Conservation (phyloP, 2,329 filamentous ascomycete species). For the Orbilia blumenaviensis region DNA sequence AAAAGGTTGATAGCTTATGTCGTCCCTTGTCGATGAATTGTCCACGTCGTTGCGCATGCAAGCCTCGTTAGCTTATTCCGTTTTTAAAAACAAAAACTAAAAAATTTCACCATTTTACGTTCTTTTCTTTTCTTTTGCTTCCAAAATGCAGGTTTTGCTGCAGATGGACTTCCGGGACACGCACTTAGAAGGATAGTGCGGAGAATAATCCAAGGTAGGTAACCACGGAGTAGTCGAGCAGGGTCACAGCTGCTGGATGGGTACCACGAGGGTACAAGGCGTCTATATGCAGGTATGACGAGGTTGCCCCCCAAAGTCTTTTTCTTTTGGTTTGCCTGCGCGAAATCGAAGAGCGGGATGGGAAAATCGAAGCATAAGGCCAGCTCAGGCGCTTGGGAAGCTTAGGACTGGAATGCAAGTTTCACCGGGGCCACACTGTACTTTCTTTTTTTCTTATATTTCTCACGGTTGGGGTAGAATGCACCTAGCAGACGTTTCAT, state of each 20-base stretch:
- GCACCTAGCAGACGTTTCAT: conserved; percentile 54
- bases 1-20: conserved; percentile 36
- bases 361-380: conserved; percentile 37
- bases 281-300: conserved; percentile 53
- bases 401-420: conserved; percentile 18
- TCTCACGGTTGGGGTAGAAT: conserved; percentile 12
- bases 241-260: conserved; percentile 11
- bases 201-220: conserved; percentile 49
- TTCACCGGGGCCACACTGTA: conserved; percentile 33
- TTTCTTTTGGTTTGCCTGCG: neutral
- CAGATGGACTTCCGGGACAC: conserved; percentile 41
- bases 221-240: conserved; percentile 30
- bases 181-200: conserved; percentile 14
- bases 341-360: conserved; percentile 41
- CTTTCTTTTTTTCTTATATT: neutral
- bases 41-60: conserved; percentile 54
- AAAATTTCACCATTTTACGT: conserved; percentile 2
- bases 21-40: conserved; percentile 53
- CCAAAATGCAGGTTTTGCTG: conserved; percentile 25
- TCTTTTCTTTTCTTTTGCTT: conserved; percentile 34
- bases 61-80: conserved; percentile 50
- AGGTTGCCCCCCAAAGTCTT: conserved; percentile 34
- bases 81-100: no score
- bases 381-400: conserved; percentile 49
- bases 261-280: conserved; percentile 48